Conservation (phyloP, 495 filamentous ascomycete genomes). For the Xylaria palmicola region DNA sequence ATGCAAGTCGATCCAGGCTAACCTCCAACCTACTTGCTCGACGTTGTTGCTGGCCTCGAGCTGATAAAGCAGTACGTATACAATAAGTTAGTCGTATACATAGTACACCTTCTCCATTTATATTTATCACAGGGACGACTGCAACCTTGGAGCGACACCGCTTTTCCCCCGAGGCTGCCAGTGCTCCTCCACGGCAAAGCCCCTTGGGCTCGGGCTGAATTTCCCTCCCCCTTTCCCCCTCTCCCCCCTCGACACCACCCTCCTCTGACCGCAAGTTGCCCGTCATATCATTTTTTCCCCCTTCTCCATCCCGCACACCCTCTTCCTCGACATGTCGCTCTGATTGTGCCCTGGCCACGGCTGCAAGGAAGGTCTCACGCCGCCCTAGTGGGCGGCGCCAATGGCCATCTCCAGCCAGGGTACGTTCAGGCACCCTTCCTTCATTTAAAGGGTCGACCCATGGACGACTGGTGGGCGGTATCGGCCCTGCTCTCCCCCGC, state of each 20-base stretch:
- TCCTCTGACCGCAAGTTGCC: conserved; percentile 13
- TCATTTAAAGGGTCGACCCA: not conserved
- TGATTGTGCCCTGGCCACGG: not conserved
- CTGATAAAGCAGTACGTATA: conserved; percentile 4
- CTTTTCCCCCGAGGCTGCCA: conserved; percentile 13
- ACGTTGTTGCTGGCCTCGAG: conserved; percentile 9
- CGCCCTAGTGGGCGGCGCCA: conserved; percentile 4
- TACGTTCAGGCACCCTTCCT: not conserved
- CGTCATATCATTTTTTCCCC: not conserved
- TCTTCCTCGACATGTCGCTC: not conserved
- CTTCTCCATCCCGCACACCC: too few species aligned
- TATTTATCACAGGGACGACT: conserved; percentile 6
- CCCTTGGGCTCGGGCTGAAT: conserved; percentile 5
- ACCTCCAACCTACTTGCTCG: conserved; percentile 15
- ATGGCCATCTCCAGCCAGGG: conserved; percentile 2
- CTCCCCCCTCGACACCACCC: not conserved
- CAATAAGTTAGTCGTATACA: too few species aligned
- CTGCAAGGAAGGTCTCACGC: conserved; percentile 4
- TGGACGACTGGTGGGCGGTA: not conserved
- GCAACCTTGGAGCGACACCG: conserved; percentile 15
- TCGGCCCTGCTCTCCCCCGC: conserved; percentile 11
- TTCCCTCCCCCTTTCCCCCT: not conserved
- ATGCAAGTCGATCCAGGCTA: conserved; percentile 9
- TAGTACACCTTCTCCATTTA: conserved; percentile 10
- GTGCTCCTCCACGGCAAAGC: not conserved